phyloP scores from a whole-genome alignment of 2,329 filamentous ascomycete species.

The Fusarium torreyae region DNA sequence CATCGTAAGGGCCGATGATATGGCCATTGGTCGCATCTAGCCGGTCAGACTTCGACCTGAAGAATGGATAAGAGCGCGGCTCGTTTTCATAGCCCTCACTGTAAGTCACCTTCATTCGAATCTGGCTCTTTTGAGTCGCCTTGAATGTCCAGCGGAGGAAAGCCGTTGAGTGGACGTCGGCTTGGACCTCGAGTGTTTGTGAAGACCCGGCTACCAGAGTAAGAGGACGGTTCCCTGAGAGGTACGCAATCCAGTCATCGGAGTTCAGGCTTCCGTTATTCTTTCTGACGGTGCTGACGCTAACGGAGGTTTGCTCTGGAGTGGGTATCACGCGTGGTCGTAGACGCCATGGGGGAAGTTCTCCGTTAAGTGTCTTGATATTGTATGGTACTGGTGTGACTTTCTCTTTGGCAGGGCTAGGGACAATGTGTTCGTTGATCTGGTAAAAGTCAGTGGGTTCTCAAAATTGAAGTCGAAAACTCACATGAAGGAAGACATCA shows the following conservation, averaged over 20 bases:
- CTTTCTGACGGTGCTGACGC: neutral
- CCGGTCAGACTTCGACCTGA: neutral
- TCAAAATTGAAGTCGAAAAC: rapidly evolving
- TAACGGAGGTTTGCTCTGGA: neutral
- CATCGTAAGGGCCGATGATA: neutral
- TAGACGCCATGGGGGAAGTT: neutral
- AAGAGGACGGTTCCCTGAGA: rapidly evolving
- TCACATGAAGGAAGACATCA: neutral
- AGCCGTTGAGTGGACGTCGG: neutral
- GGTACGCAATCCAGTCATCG: neutral
- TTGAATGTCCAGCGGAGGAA: neutral
- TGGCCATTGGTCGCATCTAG: neutral
- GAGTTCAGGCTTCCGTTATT: rapidly evolving
- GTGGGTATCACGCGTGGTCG: neutral
- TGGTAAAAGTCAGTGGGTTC: neutral
- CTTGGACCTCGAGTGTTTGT: neutral
- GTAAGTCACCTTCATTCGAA: neutral
- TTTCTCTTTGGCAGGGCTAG: rapidly evolving
- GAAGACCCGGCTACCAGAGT: neutral
- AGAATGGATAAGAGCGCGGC: neutral
- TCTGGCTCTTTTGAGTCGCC: neutral
- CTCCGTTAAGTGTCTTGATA: neutral
- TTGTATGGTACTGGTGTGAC: neutral
- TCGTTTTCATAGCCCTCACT: neutral
- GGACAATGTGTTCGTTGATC: neutral